These are phyloP conservation scores for Recurvomyces mirabilis DNA, from an alignment of 495 filamentous ascomycete genomes.

Conservation along the genomic window DNA sequence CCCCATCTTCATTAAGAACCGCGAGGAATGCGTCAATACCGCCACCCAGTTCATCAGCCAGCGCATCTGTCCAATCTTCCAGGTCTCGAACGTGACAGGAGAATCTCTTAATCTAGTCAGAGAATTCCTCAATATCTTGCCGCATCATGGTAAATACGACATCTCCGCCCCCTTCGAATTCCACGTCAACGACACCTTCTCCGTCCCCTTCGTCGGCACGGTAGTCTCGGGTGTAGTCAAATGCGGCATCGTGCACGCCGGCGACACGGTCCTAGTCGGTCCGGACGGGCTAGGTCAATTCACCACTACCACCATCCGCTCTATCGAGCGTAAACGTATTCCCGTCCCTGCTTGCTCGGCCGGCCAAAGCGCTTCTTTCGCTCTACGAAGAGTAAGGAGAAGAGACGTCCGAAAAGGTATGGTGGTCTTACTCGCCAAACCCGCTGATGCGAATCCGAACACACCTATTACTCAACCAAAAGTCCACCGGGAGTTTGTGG, in stretches of 20 bases:
- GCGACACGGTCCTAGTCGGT: constrained; percentile 79
- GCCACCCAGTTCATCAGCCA: constrained; percentile 93
- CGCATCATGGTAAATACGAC: constrained; percentile 90
- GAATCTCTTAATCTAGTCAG: constrained; percentile 70
- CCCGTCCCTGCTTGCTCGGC: constrained; percentile 79
- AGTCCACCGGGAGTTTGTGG: constrained; percentile 84
- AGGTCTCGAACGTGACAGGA: constrained; percentile 95
- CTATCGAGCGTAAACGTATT: constrained; percentile 92
- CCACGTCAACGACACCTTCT: constrained; percentile 94
- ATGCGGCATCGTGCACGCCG: constrained; percentile 73
- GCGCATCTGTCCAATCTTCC: constrained; percentile 93
- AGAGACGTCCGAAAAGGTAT: constrained; percentile 98
- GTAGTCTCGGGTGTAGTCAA: constrained; percentile 94
- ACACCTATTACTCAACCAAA: constrained; percentile 41
- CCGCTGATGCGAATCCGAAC: constrained; percentile 42
- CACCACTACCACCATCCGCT: constrained; percentile 75
- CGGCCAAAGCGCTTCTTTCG: constrained; percentile 87
- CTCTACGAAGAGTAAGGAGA: constrained; percentile 68
- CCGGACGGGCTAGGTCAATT: constrained; percentile 91
- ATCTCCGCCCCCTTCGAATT: constrained; percentile 84
- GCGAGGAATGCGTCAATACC: constrained; percentile 85
- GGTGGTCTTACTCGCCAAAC: constrained; percentile 79
- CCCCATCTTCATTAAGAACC: constrained; percentile 90
- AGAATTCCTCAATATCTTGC: constrained; percentile 88
- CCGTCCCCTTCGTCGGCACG: constrained; percentile 94